These are phyloP conservation scores for Symbiodinium natans DNA, from an alignment of 73 alveolate genomes.

Conservation along the genomic window DNA sequence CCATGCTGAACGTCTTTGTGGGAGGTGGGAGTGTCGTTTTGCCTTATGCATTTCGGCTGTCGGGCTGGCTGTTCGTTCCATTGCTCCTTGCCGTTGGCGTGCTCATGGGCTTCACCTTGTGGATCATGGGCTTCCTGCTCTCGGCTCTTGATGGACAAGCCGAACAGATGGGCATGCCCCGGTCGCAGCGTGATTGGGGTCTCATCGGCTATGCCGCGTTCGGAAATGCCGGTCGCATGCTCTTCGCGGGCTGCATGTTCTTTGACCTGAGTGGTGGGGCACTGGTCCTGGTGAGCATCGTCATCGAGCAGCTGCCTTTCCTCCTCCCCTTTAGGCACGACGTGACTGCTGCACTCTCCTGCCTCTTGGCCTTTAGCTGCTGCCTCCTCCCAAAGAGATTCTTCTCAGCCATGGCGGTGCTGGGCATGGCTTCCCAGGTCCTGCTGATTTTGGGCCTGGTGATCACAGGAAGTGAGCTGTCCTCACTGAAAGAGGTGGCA, in stretches of 20 bases:
- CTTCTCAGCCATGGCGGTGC: conserved; percentile 73
- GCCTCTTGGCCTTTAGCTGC: conserved; percentile 38
- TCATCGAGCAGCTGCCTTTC: conserved; percentile 84
- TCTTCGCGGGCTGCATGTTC: conserved; percentile 89
- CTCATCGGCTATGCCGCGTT: conserved; percentile 72
- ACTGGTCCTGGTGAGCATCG: conserved; percentile 81
- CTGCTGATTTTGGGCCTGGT: conserved; percentile 62
- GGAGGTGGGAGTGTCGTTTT: conserved; percentile 84
- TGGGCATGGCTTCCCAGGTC: conserved; percentile 82
- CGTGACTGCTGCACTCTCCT: conserved; percentile 62
- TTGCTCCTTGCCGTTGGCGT: conserved; percentile 57
- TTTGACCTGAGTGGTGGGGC: conserved; percentile 83
- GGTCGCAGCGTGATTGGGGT: conserved; percentile 93
- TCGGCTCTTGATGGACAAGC: conserved; percentile 15
- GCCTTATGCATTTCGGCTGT: conserved; percentile 82
- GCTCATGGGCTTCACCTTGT: conserved; percentile 75
- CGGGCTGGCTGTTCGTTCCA: conserved; percentile 87
- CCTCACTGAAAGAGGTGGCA: conserved; percentile 11
- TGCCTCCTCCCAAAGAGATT: conserved; percentile 79
- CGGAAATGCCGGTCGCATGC: conserved; percentile 73
- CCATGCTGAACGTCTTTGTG: conserved; percentile 83
- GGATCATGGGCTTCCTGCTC: conserved; percentile 91
- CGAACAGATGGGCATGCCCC: conserved; percentile 75
- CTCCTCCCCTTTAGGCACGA: conserved; percentile 40
- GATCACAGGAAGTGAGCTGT: conserved; percentile 63